Base-by-base conservation (phyloP, 75 land plant species). In the Pseudotsuga menziesii region DNA sequence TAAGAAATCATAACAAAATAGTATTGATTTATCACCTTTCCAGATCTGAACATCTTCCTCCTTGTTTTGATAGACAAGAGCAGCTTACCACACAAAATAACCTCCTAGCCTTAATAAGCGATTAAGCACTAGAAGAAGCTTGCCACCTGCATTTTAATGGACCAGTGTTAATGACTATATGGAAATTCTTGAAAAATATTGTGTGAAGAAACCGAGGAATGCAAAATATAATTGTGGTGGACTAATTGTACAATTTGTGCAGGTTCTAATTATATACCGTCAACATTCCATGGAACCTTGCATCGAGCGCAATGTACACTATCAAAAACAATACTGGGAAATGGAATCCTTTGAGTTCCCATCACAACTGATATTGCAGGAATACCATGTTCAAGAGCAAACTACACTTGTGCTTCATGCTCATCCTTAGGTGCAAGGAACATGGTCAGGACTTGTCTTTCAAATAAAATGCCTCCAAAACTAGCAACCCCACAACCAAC, bases 401-500 rank as follows among this genome's bases (percentile, higher is more conserved):
- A 81, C 73, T 95, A 96, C 59, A 94, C 89, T 85, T 95, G 98
- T 20, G 98, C 96, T 79, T 95, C 98, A 76, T 95, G 98, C 66
- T 95, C 98, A 78, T 94, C 97, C 83, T 94, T 94, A 56, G 97
- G 97, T 54, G 97, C 97, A 71, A 94, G 89, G 66, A 96, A 95
- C 96, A 93, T 91, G 44, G 94, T 79, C 39, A 95, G 73, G 56
- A 89, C 97, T 76, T 91, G 78, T 75, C 75, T 86, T 57, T 95
- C 94, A 76, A 95, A 88, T 32, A 95, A 81, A 72, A 88, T 88
- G 77, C 98, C 98, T 58, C 98, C 98, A 85, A 95, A 95, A 75
- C 98, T 95, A 52, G 97, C 96, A 70, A 94, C 98, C 29, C 98
- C 98, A 81, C 96, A 93, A 48, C 98, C 98, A 76, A 94, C 93